Base-by-base conservation (phyloP, 306 rosid genomes). In the Oemleria cerasiformis region DNA sequence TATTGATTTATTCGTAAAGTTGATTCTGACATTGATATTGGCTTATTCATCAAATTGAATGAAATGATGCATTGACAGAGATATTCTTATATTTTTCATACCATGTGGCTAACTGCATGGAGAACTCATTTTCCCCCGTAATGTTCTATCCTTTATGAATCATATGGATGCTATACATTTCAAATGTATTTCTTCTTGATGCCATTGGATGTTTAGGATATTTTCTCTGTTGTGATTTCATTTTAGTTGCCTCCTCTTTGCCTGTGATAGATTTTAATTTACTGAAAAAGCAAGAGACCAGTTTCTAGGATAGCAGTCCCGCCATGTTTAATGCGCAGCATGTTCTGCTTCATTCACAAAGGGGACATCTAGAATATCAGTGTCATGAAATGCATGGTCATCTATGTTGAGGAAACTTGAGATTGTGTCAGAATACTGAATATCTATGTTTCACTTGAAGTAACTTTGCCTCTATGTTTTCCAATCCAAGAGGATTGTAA, bases 41-140 rank as follows among this genome's bases (percentile, higher is more conserved):
- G 25, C 50, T 69, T 69, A 61, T 69, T 76, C 65, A 14, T 38
- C 40, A 53, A 68, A 48, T 43, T 65, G 60, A 76, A 49, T 25
- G 49, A 70, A 77, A 40, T 53, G 66, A 48, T 49, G 39, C 55
- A 23, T 42, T 42, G 43, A 8, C 12, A 70, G 30, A 8, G 50
- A 50, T 39, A 10, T 4, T n/a, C 36, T 14, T 70, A 30, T 30
- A 30, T 16, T 40, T 57, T 30, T 57, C 54, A 11, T 23, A 34
- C 30, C 25, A 40, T 34, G 53, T 41, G 41, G 23, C 54, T 41
- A 2, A 41, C 64, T 59, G 10, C 34, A 13, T 58, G 0, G 39
- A 58, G 63, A 58, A 30, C 40, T 25, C 63, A 30, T n/a, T 69
- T 5, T 16, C 14, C 23, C 5, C 65, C 11, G 0, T 4, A 61